These are phyloP conservation scores for Celoporthe dispersa DNA, from an alignment of 2,329 filamentous ascomycete species.

Conservation along the genomic window DNA sequence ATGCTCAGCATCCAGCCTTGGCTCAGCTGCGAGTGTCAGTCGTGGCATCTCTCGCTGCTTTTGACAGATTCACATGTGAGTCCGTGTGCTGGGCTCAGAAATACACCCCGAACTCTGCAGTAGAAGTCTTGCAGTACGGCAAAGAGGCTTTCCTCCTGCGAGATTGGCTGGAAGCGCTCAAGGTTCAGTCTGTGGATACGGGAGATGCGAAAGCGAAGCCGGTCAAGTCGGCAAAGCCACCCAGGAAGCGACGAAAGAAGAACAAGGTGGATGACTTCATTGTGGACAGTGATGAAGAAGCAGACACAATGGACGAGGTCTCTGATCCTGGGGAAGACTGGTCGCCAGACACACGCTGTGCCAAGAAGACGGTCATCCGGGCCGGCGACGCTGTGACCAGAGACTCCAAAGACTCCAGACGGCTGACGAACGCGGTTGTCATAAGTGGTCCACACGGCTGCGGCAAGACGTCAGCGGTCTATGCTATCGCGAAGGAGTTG, in stretches of 20 bases:
- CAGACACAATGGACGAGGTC: constrained; percentile 69
- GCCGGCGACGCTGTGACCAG: constrained; percentile 43
- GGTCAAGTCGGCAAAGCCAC: constrained; percentile 35
- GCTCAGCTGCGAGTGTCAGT: constrained; percentile 63
- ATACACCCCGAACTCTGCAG: constrained; percentile 73
- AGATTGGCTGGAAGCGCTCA: constrained; percentile 80
- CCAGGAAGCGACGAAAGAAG: constrained; percentile 69
- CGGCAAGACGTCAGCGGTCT: constrained; percentile 91
- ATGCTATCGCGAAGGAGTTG: constrained; percentile 89
- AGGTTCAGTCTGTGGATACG: constrained; percentile 76
- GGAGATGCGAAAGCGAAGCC: constrained; percentile 47
- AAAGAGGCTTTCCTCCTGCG: constrained; percentile 72
- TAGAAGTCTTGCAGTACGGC: constrained; percentile 76
- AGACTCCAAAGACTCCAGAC: constrained; percentile 48
- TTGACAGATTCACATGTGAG: constrained; percentile 80
- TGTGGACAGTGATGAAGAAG: constrained; percentile 77
- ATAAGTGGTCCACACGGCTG: constrained; percentile 88
- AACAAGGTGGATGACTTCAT: constrained; percentile 82
- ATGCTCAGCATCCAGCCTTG: constrained; percentile 61
- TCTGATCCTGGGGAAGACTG: constrained; percentile 61
- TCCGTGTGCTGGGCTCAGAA: constrained; percentile 77
- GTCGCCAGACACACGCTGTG: constrained; percentile 39
- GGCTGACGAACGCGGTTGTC: constrained; percentile 76
- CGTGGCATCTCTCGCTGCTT: constrained; percentile 69
- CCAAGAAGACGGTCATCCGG: constrained; percentile 60